Evolutionary conservation across 306 rosid species (phyloP), one percentile per base, ranked within the genome.

Genomic region (Leucaena leucocephala): DNA sequence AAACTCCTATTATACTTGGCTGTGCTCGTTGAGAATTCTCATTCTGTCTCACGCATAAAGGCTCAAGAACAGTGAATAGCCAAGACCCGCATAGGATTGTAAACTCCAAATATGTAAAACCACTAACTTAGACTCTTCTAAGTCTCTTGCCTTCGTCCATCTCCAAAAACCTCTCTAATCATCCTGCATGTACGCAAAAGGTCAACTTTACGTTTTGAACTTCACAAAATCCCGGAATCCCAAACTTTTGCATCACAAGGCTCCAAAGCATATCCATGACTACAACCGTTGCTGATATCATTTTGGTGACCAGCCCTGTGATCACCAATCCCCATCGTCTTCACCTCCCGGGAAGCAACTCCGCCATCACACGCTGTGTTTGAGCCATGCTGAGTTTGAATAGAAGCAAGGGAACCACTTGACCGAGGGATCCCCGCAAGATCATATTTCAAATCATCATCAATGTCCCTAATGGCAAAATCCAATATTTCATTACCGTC

Each of bases 81-180:
- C 78, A 71, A 62, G 69, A 68, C 68, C 84, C 8, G 34, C 75
- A 74, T 68, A 74, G 59, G 72, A 71, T 67, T 77, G 43, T 12
- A 4, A 17, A 71, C 55, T 74, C 78, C 70, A 75, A 8, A 35
- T 70, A 19, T 38, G 75, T 64, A 15, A 55, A 78, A 46, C 57
- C 66, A 72, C 83, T n/a, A n/a, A n/a, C n/a, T 89, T 87, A 87
- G 84, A 80, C 70, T 88, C 86, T 85, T 85, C 76, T 87, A 90
- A 42, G 80, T 90, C 82, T 80, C 86, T 79, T 79, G 84, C 79
- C 87, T 87, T 81, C 80, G 54, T 45, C 83, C 93, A 72, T 85
- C 91, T 58, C 94, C 97, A 72, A 90, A 94, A 80, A 88, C 90
- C 87, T 92, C 98, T 83, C 88, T 86, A 50, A 90, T 94, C 97